Conservation (phyloP, 192 early-diverging fungal species). For the Phlyctochytrium planicorne region DNA sequence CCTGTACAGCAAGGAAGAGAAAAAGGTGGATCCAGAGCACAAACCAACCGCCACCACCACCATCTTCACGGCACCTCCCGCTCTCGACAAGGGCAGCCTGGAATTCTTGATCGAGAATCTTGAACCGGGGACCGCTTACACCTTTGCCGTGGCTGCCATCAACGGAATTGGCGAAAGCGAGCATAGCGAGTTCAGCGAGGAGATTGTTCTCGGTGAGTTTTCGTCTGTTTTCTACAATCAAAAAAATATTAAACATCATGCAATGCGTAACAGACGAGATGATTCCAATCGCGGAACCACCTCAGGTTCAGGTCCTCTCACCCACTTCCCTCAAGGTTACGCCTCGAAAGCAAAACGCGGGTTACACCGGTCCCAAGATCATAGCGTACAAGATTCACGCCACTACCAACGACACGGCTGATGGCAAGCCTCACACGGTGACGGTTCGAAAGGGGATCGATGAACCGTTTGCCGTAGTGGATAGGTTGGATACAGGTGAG, state of each 20-base stretch:
- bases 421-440: conserved; percentile 4
- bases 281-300: conserved; percentile 29
- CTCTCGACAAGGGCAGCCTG: conserved; percentile 12
- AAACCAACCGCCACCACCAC: conserved; percentile 3
- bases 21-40: background rate
- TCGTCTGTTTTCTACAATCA: background rate
- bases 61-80: conserved; percentile 6
- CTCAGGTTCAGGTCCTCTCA: conserved; percentile 26
- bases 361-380: background rate
- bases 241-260: background rate
- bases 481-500: conserved; percentile 19
- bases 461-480: conserved; percentile 9
- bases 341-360: background rate
- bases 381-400: conserved; percentile 17
- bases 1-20: conserved; percentile 1
- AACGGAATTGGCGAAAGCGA: conserved; percentile 33
- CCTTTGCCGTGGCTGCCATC: conserved; percentile 28
- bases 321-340: conserved; percentile 24
- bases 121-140: conserved; percentile 28
- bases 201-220: conserved; percentile 38
- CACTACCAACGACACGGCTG: background rate
- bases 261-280: conserved; percentile 22
- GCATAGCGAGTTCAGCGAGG: conserved; percentile 40
- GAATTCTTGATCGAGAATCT: conserved; percentile 32
- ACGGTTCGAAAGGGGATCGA: conserved; percentile 8